Percentiles rank a stretch among this genome's conserved stretches.
Evolutionary conservation across 495 filamentous ascomycete genomes (phyloP).

Genomic region (Aspergillus hancockii): DNA sequence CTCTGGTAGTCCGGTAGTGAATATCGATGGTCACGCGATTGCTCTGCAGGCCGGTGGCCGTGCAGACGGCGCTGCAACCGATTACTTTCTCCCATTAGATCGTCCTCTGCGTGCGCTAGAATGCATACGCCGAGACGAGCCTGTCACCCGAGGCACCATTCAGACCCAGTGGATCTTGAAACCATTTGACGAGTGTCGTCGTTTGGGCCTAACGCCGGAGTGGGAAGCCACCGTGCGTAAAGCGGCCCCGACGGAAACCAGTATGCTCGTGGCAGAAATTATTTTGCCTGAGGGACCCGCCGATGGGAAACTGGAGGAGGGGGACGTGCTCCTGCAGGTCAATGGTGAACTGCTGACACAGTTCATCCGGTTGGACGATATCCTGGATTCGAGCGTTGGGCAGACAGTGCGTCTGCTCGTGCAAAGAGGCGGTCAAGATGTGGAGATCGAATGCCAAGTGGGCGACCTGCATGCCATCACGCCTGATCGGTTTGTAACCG

Average conservation of each 20-base stretch:
- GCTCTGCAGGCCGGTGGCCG: constrained; percentile 94
- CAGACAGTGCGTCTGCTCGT: constrained; percentile 71
- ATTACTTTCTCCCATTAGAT: constrained; percentile 96
- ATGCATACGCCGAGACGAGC: constrained; percentile 74
- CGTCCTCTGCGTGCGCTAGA: constrained; percentile 81
- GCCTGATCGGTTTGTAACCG: constrained; percentile 91
- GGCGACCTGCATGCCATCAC: constrained; percentile 94
- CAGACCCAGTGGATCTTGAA: constrained; percentile 97
- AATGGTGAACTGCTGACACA: constrained; percentile 93
- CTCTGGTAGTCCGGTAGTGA: constrained; percentile 95
- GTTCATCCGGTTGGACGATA: constrained; percentile 90
- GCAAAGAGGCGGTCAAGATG: constrained; percentile 83
- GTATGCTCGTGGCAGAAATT: constrained; percentile 95
- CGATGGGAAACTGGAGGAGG: constrained; percentile 82
- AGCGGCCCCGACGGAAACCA: constrained; percentile 86
- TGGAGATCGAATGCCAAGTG: constrained; percentile 82
- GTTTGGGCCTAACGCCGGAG: constrained; percentile 79
- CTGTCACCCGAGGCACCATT: constrained; percentile 88
- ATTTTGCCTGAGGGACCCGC: constrained; percentile 89
- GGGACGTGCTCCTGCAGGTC: constrained; percentile 92
- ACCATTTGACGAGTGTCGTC: constrained; percentile 95
- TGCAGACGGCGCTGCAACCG: constrained; percentile 91
- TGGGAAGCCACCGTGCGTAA: constrained; percentile 84
- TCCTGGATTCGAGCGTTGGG: constrained; percentile 86
- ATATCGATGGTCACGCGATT: constrained; percentile 89